Evolutionary conservation across 2,329 filamentous ascomycete genomes (phyloP), one percentile per base, ranked within the genome.

Genomic region (Trichoderma sp.): DNA sequence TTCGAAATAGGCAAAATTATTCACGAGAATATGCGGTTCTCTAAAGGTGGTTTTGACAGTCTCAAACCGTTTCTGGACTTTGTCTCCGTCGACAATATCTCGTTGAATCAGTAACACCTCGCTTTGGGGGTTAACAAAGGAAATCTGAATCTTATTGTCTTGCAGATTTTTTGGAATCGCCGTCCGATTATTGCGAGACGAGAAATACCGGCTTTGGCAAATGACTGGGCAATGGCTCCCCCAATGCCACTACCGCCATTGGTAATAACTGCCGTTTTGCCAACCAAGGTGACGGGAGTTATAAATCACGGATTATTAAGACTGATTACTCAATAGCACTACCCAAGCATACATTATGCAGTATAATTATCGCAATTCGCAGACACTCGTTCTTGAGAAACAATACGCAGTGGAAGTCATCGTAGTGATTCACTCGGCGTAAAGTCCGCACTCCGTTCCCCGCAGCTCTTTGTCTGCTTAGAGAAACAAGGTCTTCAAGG

Each of bases 21-120:
- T 63, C 7, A 63, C 59, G 19, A 63, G 59, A 19, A 63, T 63
- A 5, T 63, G 42, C 6, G 59, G 59, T 5, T 63, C 59, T 37
- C 42, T 42, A 15, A 63, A 63, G 4, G 32, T 52, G 13, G 59
- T 52, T 52, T 52, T 52, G 5, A 63, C 32, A 17, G 59, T 63
- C 32, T 63, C 59, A 37, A 63, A 63, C 1, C 29, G 29, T 19
- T 52, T 13, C 17, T 63, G 42, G 3, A 63, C n/a, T 15, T 37
- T n/a, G 1, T 52, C 59, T 25, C 7, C 32, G 15, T 63, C 19
- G 59, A 52, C 42, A 37, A 50, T 63, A 2, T 63, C 42, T 15
- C 29, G 42, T 6, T 52, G 59, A 13, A 63, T n/a, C 12, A 63
- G 15, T 25, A 63, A n/a, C 35, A 63, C 42, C 9, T 63, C 42